These are phyloP conservation scores for Pseudopithomyces chartarum DNA, from an alignment of 2,329 filamentous ascomycete genomes.

Conservation along the genomic window DNA sequence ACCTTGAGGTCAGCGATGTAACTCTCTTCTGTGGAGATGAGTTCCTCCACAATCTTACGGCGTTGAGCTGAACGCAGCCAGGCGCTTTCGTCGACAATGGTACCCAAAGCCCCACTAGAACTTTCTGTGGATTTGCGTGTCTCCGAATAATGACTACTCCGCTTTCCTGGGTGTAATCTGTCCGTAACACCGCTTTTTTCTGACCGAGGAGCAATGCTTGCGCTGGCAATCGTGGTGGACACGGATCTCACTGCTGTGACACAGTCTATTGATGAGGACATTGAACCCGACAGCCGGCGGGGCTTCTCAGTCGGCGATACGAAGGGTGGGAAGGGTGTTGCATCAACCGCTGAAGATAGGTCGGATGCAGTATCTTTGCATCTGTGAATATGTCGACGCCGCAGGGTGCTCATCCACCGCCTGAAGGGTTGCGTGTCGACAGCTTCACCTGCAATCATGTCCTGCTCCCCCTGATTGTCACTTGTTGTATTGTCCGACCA, in stretches of 20 bases:
- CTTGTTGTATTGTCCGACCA: conserved; percentile 24
- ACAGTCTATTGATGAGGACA: conserved; percentile 77
- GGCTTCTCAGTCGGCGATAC: conserved; percentile 16
- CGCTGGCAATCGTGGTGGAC: conserved; percentile 75
- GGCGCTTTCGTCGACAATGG: conserved; percentile 69
- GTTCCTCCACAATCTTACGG: conserved; percentile 79
- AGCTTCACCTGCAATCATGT: neutral
- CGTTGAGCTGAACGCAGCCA: conserved; percentile 74
- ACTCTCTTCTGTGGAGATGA: conserved; percentile 83
- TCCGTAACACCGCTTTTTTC: conserved; percentile 63
- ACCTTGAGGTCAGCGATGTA: conserved; percentile 89
- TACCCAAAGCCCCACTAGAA: conserved; percentile 50
- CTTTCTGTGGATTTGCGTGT: conserved; percentile 68
- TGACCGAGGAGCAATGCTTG: conserved; percentile 68
- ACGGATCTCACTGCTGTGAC: conserved; percentile 82
- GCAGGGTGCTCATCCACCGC: conserved; percentile 74
- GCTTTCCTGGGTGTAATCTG: conserved; percentile 63
- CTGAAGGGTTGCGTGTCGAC: conserved; percentile 60
- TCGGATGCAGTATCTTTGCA: conserved; percentile 45
- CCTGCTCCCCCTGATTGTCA: conserved; percentile 13
- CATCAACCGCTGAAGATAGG: conserved; percentile 39
- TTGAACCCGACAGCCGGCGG: conserved; percentile 58
- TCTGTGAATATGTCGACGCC: conserved; percentile 56
- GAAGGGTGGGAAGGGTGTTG: conserved; percentile 13
- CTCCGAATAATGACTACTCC: conserved; percentile 62